Conservation (phyloP, 139 green algal species). For the Chlorella sp. region DNA sequence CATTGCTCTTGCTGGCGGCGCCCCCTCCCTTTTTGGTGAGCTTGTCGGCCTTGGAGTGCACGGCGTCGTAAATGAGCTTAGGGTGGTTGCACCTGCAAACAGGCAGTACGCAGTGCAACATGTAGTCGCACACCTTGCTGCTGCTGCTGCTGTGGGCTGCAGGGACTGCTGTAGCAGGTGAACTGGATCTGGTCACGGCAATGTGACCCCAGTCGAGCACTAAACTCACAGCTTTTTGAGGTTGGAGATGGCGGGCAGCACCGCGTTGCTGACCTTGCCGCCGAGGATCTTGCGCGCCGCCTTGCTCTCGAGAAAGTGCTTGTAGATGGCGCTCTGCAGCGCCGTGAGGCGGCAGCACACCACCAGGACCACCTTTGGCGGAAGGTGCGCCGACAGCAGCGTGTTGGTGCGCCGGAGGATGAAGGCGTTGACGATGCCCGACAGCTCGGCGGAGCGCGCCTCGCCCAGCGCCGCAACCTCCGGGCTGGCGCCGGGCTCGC, state of each 20-base stretch:
- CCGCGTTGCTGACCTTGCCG: slow-evolving; percentile 38
- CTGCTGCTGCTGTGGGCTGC: too few relatives aligned
- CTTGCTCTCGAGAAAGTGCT: slow-evolving; percentile 86
- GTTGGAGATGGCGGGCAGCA: slow-evolving; percentile 82
- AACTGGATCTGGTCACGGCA: too few relatives aligned
- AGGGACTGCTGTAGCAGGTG: too few relatives aligned
- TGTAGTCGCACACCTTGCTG: too few relatives aligned
- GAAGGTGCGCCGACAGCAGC: slow-evolving; percentile 90
- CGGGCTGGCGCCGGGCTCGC: slow-evolving; percentile 35
- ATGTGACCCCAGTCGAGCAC: too few relatives aligned
- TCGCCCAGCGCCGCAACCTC: slow-evolving; percentile 42
- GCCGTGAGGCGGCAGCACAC: slow-evolving; percentile 90
- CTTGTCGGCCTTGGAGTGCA: slow-evolving; percentile 14
- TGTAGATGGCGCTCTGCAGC: slow-evolving; percentile 88
- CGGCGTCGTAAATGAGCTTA: slow-evolving; percentile 52
- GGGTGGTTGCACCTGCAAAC: slow-evolving; percentile 99
- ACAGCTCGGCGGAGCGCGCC: slow-evolving; percentile 76
- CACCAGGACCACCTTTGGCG: slow-evolving; percentile 93
- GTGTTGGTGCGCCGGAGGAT: slow-evolving; percentile 96
- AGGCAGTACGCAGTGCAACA: too few relatives aligned
- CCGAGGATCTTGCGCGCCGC: slow-evolving; percentile 63
- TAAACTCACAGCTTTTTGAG: slow-evolving; percentile 98
- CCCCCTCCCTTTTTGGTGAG: background rate
- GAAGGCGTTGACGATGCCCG: slow-evolving; percentile 91
- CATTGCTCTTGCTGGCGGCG: background rate